These are phyloP conservation scores for Chlorella variabilis DNA, from an alignment of 163 green algal species.

Conservation along the genomic window DNA sequence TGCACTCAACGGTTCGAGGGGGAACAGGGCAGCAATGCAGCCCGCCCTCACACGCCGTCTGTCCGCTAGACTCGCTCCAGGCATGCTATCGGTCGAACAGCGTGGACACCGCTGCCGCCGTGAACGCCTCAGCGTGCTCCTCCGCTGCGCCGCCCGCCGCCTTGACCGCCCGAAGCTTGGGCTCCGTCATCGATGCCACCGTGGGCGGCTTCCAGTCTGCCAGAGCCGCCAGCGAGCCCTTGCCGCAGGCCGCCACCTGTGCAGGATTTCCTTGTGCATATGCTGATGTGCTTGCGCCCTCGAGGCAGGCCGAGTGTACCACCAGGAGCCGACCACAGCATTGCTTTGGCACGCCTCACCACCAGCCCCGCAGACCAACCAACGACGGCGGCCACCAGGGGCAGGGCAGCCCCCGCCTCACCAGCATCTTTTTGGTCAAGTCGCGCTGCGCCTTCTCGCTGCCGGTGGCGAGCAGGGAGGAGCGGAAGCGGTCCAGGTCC, in stretches of 20 bases:
- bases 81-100: conserved; percentile 49
- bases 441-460: conserved; percentile 76
- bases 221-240: conserved; percentile 35
- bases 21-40: no score
- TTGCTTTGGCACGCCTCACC: no score
- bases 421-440: conserved; percentile 60
- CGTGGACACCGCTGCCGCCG: neutral
- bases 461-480: conserved; percentile 29
- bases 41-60: no score
- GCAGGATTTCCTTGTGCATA: no score
- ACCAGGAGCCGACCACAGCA: no score
- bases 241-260: conserved; percentile 28
- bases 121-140: conserved; percentile 39
- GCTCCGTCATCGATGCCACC: neutral
- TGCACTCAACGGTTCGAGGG: no score
- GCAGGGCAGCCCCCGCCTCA: no score
- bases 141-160: neutral
- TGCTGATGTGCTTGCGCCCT: neutral
- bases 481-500: conserved; percentile 23
- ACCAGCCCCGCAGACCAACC: no score
- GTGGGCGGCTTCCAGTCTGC: conserved; percentile 46
- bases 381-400: no score
- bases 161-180: neutral
- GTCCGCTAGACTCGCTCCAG: no score
- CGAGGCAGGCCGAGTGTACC: no score